Base-by-base conservation (phyloP, 768 basidiomycete species). In the Suillus subaureus region DNA sequence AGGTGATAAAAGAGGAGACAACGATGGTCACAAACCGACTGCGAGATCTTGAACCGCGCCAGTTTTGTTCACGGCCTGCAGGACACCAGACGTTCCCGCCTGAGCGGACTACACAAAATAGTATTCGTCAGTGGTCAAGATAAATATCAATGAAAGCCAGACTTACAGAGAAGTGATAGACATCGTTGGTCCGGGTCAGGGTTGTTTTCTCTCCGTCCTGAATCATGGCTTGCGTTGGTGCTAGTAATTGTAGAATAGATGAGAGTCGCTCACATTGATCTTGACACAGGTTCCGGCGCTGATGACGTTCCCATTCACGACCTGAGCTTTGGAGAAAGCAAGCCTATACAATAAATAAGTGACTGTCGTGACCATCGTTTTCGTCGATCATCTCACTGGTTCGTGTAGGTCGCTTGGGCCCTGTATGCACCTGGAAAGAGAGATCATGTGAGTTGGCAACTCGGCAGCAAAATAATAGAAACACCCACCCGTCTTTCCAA, bases 141-240 rank as follows among this genome's bases (percentile, higher is more conserved):
- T 40, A 15, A 26, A 57, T 2, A 26, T 52, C 0, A 31, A 26
- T 13, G 9, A 5, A 39, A 18, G 23, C 2, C 8, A 39, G 15
- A 18, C 37, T 57, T 11, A 57, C 56, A 18, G 56, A 58, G 56
- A 58, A 58, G 23, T 40, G 37, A 23, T 39, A 26, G 37, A 58
- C 23, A 2, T 37, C 15, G 15, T 57, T 35, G 13, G n/a, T 35
- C 4, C 39, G 13, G 0, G 35, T 57, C 56, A 57, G 15, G 15
- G 1, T 16, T 15, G 56, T 57, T 9, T 23, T 57, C 33, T 57
- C 15, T 13, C 8, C 15, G 35, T 15, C 21, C 56, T 57, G n/a
- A n/a, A 16, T 54, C 16, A 16, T 16, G 35, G 2, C n/a, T 26
- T 23, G n/a, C 15, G 4, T 57, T 16, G 4, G 35, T 23, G 56